These are phyloP conservation scores for Kluyveromyces wickerhamii DNA, from an alignment of 805 yeast species.

Conservation along the genomic window DNA sequence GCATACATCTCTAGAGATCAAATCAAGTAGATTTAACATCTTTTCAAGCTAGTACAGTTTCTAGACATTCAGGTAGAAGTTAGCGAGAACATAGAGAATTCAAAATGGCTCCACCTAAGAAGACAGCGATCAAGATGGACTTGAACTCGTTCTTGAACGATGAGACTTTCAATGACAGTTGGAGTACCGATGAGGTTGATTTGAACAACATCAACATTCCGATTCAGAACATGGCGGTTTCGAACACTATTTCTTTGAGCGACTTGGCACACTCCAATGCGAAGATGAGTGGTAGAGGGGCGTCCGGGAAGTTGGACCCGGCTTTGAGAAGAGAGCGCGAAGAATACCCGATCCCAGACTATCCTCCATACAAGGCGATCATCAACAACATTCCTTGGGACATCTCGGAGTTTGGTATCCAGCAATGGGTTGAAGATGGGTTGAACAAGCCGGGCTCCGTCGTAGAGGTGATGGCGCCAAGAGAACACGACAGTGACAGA, in stretches of 20 bases:
- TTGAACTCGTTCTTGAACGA: slow-evolving; percentile 78
- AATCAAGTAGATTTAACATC: too few species aligned
- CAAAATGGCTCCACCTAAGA: slow-evolving; percentile 53
- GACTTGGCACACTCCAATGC: slow-evolving; percentile 19
- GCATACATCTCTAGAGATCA: too few species aligned
- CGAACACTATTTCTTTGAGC: slow-evolving; percentile 25
- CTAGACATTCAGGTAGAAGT: too few species aligned
- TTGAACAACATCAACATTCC: slow-evolving; percentile 54
- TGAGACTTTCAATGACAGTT: slow-evolving; percentile 60
- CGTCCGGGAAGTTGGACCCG: slow-evolving; percentile 31
- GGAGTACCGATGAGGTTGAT: slow-evolving; percentile 85
- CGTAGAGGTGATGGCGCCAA: slow-evolving; percentile 62
- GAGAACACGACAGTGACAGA: slow-evolving; percentile 56
- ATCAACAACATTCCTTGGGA: slow-evolving; percentile 83
- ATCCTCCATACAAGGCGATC: slow-evolving; percentile 88
- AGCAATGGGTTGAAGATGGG: slow-evolving; percentile 51
- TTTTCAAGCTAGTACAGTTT: too few species aligned
- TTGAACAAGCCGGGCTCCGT: slow-evolving; percentile 47
- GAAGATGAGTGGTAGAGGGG: slow-evolving; percentile 20
- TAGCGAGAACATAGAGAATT: slow-evolving; percentile 3
- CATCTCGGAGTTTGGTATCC: slow-evolving; percentile 54
- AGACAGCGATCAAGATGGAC: slow-evolving; percentile 72
- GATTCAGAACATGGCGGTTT: slow-evolving; percentile 23
- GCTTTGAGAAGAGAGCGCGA: slow-evolving; percentile 40
- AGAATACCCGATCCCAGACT: slow-evolving; percentile 82